Conservation (phyloP, 441 rosid genomes). For the Sinapis alba region DNA sequence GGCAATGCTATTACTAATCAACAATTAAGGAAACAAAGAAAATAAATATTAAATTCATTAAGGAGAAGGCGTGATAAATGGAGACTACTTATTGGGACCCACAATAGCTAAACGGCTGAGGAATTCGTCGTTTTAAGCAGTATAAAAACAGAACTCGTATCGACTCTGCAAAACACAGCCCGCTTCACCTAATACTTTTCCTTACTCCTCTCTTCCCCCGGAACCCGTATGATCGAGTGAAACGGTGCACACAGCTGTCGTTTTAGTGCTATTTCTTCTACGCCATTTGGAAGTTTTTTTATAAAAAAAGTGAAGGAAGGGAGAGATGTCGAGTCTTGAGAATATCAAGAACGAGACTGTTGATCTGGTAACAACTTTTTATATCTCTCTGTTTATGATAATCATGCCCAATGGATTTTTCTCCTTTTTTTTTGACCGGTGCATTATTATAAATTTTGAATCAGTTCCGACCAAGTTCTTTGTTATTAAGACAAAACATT, state of each 20-base stretch:
- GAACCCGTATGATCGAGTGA: conserved; percentile 28
- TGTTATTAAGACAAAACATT: conserved; percentile 33
- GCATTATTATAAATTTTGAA: too few species aligned
- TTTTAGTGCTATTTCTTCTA: neutral
- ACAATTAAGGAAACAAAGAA: neutral
- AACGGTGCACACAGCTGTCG: conserved; percentile 29
- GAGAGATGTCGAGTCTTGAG: conserved; percentile 43
- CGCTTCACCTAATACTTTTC: conserved; percentile 11
- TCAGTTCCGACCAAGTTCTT: conserved; percentile 12
- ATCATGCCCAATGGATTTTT: conserved; percentile 2
- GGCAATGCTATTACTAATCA: neutral
- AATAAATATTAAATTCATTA: neutral
- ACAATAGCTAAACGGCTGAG: conserved; percentile 27
- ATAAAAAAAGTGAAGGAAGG: neutral
- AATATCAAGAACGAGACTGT: conserved; percentile 46
- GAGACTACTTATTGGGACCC: conserved; percentile 27
- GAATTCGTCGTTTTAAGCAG: conserved; percentile 21
- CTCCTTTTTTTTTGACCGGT: too few species aligned
- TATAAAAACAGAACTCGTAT: conserved; percentile 33
- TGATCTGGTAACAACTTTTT: conserved; percentile 39
- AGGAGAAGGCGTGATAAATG: neutral
- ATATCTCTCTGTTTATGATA: neutral
- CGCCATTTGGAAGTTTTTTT: neutral
- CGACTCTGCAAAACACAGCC: conserved; percentile 25
- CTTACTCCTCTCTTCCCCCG: conserved; percentile 19